phyloP scores from a whole-genome alignment of 306 rosid species.

The Castanea sativa region DNA sequence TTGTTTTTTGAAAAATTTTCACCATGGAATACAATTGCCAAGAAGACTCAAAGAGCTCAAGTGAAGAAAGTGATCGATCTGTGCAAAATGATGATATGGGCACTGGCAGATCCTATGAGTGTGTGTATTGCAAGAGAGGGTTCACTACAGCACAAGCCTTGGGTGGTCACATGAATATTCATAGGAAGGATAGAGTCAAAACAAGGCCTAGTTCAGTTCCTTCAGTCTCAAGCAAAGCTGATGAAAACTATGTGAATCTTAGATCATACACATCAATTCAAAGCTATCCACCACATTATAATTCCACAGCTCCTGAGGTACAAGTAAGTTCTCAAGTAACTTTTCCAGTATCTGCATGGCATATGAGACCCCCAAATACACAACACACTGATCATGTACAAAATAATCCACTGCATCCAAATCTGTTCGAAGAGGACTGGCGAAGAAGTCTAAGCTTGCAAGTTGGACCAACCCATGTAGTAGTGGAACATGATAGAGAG shows the following conservation, averaged over 20 bases:
- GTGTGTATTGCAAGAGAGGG: slow-evolving; percentile 87
- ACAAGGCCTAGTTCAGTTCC: slow-evolving; percentile 32
- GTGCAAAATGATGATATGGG: slow-evolving; percentile 39
- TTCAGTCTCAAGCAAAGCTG: slow-evolving; percentile 36
- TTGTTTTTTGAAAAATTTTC: not conserved
- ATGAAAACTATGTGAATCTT: slow-evolving; percentile 21
- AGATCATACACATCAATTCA: slow-evolving; percentile 37
- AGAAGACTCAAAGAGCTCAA: slow-evolving; percentile 56
- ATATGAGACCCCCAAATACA: slow-evolving; percentile 28
- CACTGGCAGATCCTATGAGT: slow-evolving; percentile 69
- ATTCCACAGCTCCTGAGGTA: slow-evolving; percentile 25
- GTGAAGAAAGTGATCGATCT: slow-evolving; percentile 50
- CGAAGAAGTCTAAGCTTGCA: slow-evolving; percentile 42
- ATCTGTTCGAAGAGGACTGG: slow-evolving; percentile 46
- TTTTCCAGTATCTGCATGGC: slow-evolving; percentile 34
- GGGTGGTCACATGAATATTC: slow-evolving; percentile 94
- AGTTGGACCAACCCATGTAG: slow-evolving; percentile 23
- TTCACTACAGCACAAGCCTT: slow-evolving; percentile 91
- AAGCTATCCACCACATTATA: slow-evolving; percentile 25
- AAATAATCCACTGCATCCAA: slow-evolving; percentile 15
- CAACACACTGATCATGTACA: slow-evolving; percentile 27
- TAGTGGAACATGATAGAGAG: slow-evolving; percentile 11
- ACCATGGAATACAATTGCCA: slow-evolving; percentile 46
- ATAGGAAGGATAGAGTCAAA: slow-evolving; percentile 65
- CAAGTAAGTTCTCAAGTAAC: slow-evolving; percentile 32